A percentile compares a stretch with the other conserved stretches of the same genome.
Conservation (phyloP, 352 stramenopile genomes). For the Pythium rhizo-oryzae region DNA sequence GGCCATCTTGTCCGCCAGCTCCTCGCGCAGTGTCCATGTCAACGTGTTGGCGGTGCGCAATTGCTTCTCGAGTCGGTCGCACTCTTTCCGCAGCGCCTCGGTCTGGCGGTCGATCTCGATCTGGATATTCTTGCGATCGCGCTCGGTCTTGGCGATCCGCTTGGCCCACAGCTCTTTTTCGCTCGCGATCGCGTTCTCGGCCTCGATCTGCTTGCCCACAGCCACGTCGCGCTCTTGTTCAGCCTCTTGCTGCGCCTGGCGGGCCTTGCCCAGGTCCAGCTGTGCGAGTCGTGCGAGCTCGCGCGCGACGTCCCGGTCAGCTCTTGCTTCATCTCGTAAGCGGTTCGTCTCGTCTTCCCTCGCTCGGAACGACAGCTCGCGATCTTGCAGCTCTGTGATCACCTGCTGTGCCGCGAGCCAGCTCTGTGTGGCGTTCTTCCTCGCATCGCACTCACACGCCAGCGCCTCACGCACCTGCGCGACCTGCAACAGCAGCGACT, state of each 20-base stretch:
- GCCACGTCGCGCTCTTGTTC: slow-evolving; percentile 47
- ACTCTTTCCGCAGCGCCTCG: slow-evolving; percentile 40
- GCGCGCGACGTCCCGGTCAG: slow-evolving; percentile 48
- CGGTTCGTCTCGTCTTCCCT: slow-evolving; percentile 53
- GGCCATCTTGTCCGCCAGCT: slow-evolving; percentile 32
- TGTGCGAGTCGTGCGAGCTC: slow-evolving; percentile 44
- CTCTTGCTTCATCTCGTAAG: slow-evolving; percentile 51
- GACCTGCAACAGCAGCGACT: slow-evolving; percentile 32
- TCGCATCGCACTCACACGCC: slow-evolving; percentile 34
- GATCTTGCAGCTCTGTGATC: slow-evolving; percentile 42
- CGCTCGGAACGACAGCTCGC: slow-evolving; percentile 42
- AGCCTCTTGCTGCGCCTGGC: slow-evolving; percentile 48
- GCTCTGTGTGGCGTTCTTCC: slow-evolving; percentile 50
- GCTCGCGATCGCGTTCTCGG: slow-evolving; percentile 37
- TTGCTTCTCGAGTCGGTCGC: slow-evolving; percentile 43
- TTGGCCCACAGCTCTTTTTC: slow-evolving; percentile 51
- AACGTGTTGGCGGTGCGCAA: slow-evolving; percentile 19
- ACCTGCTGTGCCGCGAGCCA: slow-evolving; percentile 52
- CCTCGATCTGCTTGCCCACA: slow-evolving; percentile 34
- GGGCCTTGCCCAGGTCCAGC: slow-evolving; percentile 46
- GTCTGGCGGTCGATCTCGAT: slow-evolving; percentile 65
- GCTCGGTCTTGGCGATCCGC: slow-evolving; percentile 43
- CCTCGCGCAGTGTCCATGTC: slow-evolving; percentile 27
- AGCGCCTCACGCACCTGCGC: slow-evolving; percentile 37
- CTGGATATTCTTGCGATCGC: slow-evolving; percentile 61